Base-by-base conservation (phyloP, 805 yeast species). In the Osmozyma mogii region DNA sequence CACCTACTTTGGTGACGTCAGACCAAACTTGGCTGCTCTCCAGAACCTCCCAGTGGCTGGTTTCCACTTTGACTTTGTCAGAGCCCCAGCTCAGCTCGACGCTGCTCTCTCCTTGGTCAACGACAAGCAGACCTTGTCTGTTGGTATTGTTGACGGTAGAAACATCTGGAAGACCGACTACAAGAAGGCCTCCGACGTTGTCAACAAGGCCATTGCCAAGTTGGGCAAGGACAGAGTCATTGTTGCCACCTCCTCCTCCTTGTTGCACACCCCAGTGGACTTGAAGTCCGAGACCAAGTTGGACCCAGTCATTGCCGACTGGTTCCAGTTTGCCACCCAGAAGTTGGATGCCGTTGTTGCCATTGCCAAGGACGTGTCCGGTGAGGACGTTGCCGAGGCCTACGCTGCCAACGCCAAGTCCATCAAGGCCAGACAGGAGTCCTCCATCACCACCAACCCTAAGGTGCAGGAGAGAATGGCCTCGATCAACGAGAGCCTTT, bases 111-210 rank as follows among this genome's bases (percentile, higher is more conserved):
- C 72, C 35, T 68, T 82, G 52, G 65, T 89, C 36, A 58, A 70
- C 45, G 73, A 68, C 42, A 66, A 75, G 44, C 95, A 92, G 72
- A 67, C 71, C 42, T 72, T 92, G 56, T 89, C 97, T 40, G 95
- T 82, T 45, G 98, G 98, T 84, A 75, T 92, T 52, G 88, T 92
- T 54, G 94, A 87, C 55, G 98, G 98, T 70, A 87, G 98, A 78
- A 92, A 92, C 80, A 85, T 92, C 69, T 92, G 98, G 98, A 92
- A 92, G 78, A 81, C 94, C 64, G 82, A 92, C 73, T 84, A 81
- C 56, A 61, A 92, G 55, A 77, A 78, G 68, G 94, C 98, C 47
- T 68, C 87, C 56, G 83, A 66, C 42, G 58, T 81, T 43, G 94
- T 85, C 51, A 70, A 80, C 59, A 72, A 75, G 64, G 96, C 95